These are phyloP conservation scores for Aethionema arabicum DNA, from an alignment of 345 rosid species.

Conservation along the genomic window DNA sequence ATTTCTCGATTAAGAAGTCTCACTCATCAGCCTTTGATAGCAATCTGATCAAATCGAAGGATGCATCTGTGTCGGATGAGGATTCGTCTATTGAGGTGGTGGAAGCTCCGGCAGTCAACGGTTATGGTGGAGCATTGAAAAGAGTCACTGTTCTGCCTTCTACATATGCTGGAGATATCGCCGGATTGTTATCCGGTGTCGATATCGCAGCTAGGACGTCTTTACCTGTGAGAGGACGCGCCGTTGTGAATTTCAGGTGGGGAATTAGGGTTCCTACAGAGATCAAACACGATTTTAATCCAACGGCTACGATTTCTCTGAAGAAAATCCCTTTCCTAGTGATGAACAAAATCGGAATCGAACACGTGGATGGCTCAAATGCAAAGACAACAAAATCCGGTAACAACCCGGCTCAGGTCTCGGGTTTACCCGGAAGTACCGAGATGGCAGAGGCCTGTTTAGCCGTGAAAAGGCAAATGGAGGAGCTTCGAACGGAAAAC, in stretches of 20 bases:
- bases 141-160: slow-evolving; percentile 37
- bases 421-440: slow-evolving; percentile 14
- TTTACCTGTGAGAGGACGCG: slow-evolving; percentile 55
- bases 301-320: slow-evolving; percentile 46
- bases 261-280: slow-evolving; percentile 72
- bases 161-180: slow-evolving; percentile 35
- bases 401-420: slow-evolving; percentile 19
- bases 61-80: slow-evolving; percentile 34
- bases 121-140: slow-evolving; percentile 40
- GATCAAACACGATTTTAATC: slow-evolving; percentile 31
- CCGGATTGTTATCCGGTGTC: slow-evolving; percentile 51
- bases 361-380: slow-evolving; percentile 49
- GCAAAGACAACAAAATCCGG: slow-evolving; percentile 16
- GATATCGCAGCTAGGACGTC: slow-evolving; percentile 64
- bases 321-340: slow-evolving; percentile 61
- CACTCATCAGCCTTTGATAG: slow-evolving; percentile 46
- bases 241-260: slow-evolving; percentile 69
- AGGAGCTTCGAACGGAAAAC: slow-evolving; percentile 58
- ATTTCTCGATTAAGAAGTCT: slow-evolving; percentile 70
- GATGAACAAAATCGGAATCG: slow-evolving; percentile 78
- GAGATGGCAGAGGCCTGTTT: slow-evolving; percentile 54
- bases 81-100: slow-evolving; percentile 56
- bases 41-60: slow-evolving; percentile 14
- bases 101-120: slow-evolving; percentile 39
- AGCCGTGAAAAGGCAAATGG: slow-evolving; percentile 55